Evolutionary conservation across 148 eudicot species (phyloP).

Genomic region (Polygonum aviculare): DNA sequence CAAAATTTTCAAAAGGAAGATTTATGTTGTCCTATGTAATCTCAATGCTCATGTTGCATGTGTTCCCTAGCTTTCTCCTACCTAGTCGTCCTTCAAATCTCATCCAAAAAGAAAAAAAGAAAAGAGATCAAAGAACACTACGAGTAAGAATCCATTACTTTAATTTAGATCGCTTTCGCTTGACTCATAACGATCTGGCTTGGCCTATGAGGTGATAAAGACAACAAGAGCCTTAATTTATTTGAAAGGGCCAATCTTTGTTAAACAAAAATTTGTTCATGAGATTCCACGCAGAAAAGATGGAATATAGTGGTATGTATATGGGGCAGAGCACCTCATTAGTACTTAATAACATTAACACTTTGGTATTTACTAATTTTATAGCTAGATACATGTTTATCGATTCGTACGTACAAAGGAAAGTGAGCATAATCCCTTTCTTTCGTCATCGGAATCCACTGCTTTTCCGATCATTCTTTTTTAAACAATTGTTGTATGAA

Average conservation of each 20-base stretch:
- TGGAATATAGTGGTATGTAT: constrained; percentile 1
- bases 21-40: constrained; percentile 1
- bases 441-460: not conserved
- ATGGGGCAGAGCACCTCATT: not conserved
- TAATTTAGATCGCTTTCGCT: not conserved
- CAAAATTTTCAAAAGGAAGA: not conserved
- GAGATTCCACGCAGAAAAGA: not conserved
- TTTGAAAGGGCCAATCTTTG: not conserved
- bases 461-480: not conserved
- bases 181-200: not conserved
- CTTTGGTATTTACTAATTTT: not conserved
- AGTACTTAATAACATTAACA: not conserved
- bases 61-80: constrained; percentile 2
- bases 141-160: not conserved
- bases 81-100: not conserved
- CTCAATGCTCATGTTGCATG: not conserved
- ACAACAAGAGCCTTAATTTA: not conserved
- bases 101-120: not conserved
- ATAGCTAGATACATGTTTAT: not conserved
- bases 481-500: no score
- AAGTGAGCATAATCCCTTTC: not conserved
- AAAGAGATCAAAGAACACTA: no score
- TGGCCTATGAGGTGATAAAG: not conserved
- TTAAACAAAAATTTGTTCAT: not conserved
- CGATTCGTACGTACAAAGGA: not conserved